Evolutionary conservation across 768 basidiomycete genomes (phyloP).

Genomic region (Lactifluus piperatus): DNA sequence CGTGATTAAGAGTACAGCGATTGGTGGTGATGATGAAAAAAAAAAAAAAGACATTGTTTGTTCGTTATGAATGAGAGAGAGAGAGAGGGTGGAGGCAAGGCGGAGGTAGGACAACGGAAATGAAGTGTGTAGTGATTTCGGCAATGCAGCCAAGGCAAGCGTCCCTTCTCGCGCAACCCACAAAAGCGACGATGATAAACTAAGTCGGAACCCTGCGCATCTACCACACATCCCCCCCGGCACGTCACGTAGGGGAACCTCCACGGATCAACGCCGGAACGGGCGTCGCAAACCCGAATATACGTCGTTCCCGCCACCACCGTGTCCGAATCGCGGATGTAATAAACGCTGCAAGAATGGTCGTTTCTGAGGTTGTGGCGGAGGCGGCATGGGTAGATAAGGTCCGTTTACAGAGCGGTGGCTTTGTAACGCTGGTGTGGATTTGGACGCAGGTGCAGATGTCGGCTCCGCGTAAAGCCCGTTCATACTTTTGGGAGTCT

Average conservation of each 20-base stretch:
- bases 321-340: slow-evolving; percentile 13
- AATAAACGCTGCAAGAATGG: slow-evolving; percentile 18
- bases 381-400: not conserved
- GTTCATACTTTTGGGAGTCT: slow-evolving; percentile 10
- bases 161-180: slow-evolving; percentile 2
- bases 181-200: slow-evolving; percentile 3
- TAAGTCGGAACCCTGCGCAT: not conserved
- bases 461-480: slow-evolving; percentile 14
- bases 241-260: not conserved
- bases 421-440: slow-evolving; percentile 10
- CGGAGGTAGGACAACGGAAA: slow-evolving; percentile 7
- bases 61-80: not conserved
- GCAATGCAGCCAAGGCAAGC: slow-evolving; percentile 4
- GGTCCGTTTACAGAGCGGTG: slow-evolving; percentile 1
- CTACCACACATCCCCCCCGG: not conserved
- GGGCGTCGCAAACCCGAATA: not conserved
- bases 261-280: slow-evolving; percentile 1
- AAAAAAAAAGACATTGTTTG: slow-evolving; percentile 4
- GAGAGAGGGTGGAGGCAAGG: not conserved
- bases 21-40: not conserved
- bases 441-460: slow-evolving; percentile 2
- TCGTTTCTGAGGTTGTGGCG: slow-evolving; percentile 9
- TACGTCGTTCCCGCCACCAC: not conserved
- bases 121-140: slow-evolving; percentile 5
- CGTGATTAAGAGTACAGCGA: not conserved